Conservation (phyloP, 2,329 filamentous ascomycete genomes). For the Botryotinia globosa region DNA sequence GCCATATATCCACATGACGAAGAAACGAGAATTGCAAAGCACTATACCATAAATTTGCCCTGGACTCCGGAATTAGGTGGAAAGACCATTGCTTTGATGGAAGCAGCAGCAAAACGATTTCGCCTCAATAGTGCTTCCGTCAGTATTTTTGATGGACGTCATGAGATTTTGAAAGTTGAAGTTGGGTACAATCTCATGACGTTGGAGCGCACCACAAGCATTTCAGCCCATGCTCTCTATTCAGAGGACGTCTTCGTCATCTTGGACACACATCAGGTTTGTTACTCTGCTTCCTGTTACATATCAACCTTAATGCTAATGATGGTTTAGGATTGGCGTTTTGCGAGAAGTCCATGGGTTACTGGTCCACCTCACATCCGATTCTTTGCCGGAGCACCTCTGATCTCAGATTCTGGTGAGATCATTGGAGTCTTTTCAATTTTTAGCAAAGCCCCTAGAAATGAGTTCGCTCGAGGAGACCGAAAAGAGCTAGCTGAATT, state of each 20-base stretch:
- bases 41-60: constrained; percentile 29
- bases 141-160: constrained; percentile 38
- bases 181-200: constrained; percentile 33
- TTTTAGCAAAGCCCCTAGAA: constrained; percentile 33
- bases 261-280: constrained; percentile 38
- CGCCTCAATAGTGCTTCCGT: constrained; percentile 35
- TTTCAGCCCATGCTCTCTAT: constrained; percentile 41
- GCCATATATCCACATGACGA: constrained; percentile 37
- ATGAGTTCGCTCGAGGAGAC: constrained; percentile 31
- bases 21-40: constrained; percentile 28
- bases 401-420: constrained; percentile 36
- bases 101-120: constrained; percentile 34
- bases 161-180: constrained; percentile 39
- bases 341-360: constrained; percentile 38
- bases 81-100: constrained; percentile 29
- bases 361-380: constrained; percentile 33
- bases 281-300: constrained; percentile 11
- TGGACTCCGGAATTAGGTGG: constrained; percentile 30
- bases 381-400: constrained; percentile 41
- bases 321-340: constrained; percentile 40
- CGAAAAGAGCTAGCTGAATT: constrained; percentile 37
- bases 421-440: constrained; percentile 38
- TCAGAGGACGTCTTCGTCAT: constrained; percentile 38
- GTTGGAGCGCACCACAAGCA: constrained; percentile 35
- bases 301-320: constrained; percentile 13